Evolutionary conservation across 345 rosid species (phyloP).

Genomic region (Citrus cavaleriei): DNA sequence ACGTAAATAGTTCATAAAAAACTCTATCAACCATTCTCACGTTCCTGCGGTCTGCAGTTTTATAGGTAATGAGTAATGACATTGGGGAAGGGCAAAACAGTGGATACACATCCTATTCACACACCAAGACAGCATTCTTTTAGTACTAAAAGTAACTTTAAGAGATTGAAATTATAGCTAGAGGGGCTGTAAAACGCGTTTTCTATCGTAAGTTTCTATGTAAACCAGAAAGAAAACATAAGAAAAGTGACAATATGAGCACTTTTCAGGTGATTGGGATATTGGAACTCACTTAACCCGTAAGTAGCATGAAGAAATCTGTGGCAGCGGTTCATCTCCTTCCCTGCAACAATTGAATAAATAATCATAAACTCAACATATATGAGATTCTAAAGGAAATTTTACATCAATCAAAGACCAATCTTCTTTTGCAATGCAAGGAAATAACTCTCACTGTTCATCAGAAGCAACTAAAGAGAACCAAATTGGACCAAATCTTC

Average conservation of each 20-base stretch:
- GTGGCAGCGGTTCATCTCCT: conserved; percentile 34
- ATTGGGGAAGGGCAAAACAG: neutral
- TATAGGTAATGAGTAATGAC: neutral
- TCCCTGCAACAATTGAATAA: conserved; percentile 28
- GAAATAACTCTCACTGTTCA: conserved; percentile 30
- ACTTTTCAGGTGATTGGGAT: neutral
- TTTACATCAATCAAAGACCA: neutral
- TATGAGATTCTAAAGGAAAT: neutral
- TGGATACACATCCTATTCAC: neutral
- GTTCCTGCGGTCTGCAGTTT: neutral
- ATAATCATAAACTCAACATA: conserved; percentile 12
- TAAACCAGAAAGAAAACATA: neutral
- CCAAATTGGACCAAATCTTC: conserved; percentile 35
- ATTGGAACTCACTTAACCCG: conserved; percentile 43
- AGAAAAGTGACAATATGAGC: neutral
- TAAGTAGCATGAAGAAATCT: conserved; percentile 43
- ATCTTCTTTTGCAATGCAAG: neutral
- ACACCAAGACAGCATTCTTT: neutral
- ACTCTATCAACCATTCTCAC: neutral
- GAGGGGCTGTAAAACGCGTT: neutral
- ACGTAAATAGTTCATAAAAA: neutral
- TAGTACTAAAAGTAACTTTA: too few relatives aligned
- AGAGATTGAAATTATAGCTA: neutral
- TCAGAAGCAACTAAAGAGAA: conserved; percentile 40
- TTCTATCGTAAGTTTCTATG: neutral